A percentile compares a stretch with the other conserved stretches of the same genome.
Evolutionary conservation across 495 filamentous ascomycete genomes (phyloP).

Genomic region (Trichoderma reesei): DNA sequence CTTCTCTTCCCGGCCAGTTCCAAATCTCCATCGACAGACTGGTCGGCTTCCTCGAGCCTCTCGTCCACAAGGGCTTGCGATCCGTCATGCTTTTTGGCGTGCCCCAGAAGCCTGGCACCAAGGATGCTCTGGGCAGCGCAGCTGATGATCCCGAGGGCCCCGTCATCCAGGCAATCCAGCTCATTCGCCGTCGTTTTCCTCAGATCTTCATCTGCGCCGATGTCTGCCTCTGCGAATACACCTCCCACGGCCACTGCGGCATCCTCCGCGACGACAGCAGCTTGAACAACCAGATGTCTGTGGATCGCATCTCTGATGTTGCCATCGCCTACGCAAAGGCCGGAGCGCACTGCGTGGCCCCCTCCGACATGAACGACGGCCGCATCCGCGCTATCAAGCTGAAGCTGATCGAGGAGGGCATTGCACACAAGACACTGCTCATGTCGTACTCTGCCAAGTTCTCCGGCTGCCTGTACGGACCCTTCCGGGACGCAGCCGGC

Average conservation of each 20-base stretch:
- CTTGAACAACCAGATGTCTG: constrained; percentile 83
- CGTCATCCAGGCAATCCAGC: constrained; percentile 73
- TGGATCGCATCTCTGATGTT: constrained; percentile 88
- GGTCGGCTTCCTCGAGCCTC: constrained; percentile 71
- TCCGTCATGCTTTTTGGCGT: constrained; percentile 96
- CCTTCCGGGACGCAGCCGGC: constrained; percentile 92
- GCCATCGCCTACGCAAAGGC: constrained; percentile 87
- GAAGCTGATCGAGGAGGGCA: constrained; percentile 83
- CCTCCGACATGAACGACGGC: constrained; percentile 98
- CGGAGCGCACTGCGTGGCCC: constrained; percentile 92
- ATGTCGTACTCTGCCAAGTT: constrained; percentile 99
- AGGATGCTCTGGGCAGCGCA: constrained; percentile 86
- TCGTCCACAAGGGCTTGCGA: constrained; percentile 77
- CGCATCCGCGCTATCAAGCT: constrained; percentile 93
- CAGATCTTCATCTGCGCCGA: constrained; percentile 82
- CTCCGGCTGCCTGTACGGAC: constrained; percentile 89
- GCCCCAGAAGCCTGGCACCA: constrained; percentile 64
- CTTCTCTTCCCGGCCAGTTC: constrained; percentile 79
- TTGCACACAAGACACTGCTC: constrained; percentile 78
- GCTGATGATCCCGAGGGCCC: constrained; percentile 90
- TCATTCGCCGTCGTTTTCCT: constrained; percentile 74
- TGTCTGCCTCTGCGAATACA: constrained; percentile 98
- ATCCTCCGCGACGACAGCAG: constrained; percentile 85
- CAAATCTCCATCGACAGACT: constrained; percentile 82
- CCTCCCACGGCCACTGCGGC: constrained; percentile 96